A percentile compares a stretch with the other conserved stretches of the same genome.
These are phyloP conservation scores for Pezicula radicicola DNA, from an alignment of 2,329 filamentous ascomycete species.

Conservation along the genomic window DNA sequence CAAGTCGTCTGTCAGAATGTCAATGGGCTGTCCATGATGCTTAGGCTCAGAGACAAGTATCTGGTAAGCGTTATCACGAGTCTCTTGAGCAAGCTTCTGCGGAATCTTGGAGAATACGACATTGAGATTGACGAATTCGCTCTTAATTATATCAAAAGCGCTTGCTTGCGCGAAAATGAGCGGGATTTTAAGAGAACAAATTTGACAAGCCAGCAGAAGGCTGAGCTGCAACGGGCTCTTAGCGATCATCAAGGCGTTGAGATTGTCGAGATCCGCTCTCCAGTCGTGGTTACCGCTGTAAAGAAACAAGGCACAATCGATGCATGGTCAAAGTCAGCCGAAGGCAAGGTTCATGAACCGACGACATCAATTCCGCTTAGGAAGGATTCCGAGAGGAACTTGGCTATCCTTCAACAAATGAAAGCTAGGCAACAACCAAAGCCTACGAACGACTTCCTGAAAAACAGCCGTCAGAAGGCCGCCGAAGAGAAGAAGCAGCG, in stretches of 20 bases:
- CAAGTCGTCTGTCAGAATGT: conserved; percentile 63
- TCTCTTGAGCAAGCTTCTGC: conserved; percentile 80
- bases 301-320: conserved; percentile 62
- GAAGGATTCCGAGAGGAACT: conserved; percentile 30
- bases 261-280: conserved; percentile 44
- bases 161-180: conserved; percentile 54
- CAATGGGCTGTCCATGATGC: conserved; percentile 76
- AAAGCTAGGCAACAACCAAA: conserved; percentile 11
- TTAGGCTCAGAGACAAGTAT: conserved; percentile 84
- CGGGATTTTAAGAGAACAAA: conserved; percentile 69
- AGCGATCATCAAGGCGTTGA: conserved; percentile 55
- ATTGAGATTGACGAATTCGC: conserved; percentile 65
- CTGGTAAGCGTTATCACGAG: conserved; percentile 79
- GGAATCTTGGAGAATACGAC: conserved; percentile 72
- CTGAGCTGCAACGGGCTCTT: conserved; percentile 68
- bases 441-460: conserved; percentile 50
- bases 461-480: conserved; percentile 70
- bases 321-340: conserved; percentile 55
- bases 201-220: conserved; percentile 76
- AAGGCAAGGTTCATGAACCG: conserved; percentile 29
- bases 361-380: conserved; percentile 18
- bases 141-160: conserved; percentile 60
- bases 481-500: conserved; percentile 71
- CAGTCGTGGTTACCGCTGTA: conserved; percentile 32
- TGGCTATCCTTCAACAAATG: conserved; percentile 21